Base-by-base conservation (phyloP, 1,139 yeast genomes). In the Saccharomycopsis hybrid region DNA sequence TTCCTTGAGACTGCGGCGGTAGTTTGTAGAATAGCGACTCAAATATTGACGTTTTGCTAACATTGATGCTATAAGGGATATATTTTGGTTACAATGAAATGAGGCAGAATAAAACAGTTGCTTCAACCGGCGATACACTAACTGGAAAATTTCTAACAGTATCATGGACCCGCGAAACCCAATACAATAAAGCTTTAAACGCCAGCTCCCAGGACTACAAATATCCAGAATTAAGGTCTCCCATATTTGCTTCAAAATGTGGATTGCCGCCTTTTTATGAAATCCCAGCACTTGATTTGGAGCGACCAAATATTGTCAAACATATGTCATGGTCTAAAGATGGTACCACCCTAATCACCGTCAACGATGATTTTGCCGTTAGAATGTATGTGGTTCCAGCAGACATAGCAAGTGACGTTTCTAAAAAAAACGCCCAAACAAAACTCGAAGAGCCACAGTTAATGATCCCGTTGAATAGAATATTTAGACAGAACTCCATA, bases 271-370 rank as follows among this genome's bases (percentile, higher is more conserved):
- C 5, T n/a, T 40, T 13, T 9, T 27, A 7, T 27, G 28, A 7
- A 40, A 11, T 4, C 29, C 11, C 33, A n/a, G 9, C 13, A 37
- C 8, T 9, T 24, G 13, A 13, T 37, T n/a, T 13, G 11, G 9
- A n/a, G 7, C 28, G 27, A 27, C 41, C 43, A 11, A 43, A 46
- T 24, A 33, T 43, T 3, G 37, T 39, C 28, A 44, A 43, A 41
- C 39, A 45, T 44, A n/a, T 51, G n/a, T 30, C n/a, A 3, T 51
- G 52, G 49, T 43, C 52, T 4, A 33, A 30, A 4, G 52, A 51
- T 36, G 50, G 52, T 7, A 48, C 30, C 29, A 37, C 42, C 24
- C 18, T 51, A 5, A 36, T 51, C 2, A 32, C 40, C 4, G 40
- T 45, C 30, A 29, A 43, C 24, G 50, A 46, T 27, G 54, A 51